A percentile compares a stretch with the other conserved stretches of the same genome.
Conservation (phyloP, 2,329 filamentous ascomycete species). For the Fusarium floridanum region DNA sequence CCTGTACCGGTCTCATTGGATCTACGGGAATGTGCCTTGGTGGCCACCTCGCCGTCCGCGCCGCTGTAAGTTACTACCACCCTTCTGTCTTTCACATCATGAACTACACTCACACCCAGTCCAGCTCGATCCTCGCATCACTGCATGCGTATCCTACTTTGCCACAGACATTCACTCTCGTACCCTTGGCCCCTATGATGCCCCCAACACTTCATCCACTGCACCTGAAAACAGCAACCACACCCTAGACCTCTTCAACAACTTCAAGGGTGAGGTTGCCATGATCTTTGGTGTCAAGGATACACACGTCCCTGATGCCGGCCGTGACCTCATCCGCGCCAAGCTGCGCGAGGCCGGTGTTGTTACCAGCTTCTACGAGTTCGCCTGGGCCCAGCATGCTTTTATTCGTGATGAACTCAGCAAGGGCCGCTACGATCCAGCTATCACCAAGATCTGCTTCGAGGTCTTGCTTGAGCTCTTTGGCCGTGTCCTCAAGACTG, state of each 20-base stretch:
- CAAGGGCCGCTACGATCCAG: conserved; percentile 94
- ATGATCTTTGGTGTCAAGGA: conserved; percentile 95
- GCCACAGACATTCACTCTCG: conserved; percentile 89
- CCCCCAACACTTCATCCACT: conserved; percentile 61
- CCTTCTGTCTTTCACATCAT: neutral
- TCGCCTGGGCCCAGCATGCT: conserved; percentile 93
- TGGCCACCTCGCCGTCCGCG: conserved; percentile 81
- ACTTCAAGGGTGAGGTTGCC: conserved; percentile 84
- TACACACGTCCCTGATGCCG: conserved; percentile 86
- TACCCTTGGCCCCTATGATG: conserved; percentile 74
- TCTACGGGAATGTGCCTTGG: conserved; percentile 93
- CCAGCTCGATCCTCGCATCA: conserved; percentile 79
- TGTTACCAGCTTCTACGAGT: conserved; percentile 86
- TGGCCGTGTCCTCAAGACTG: conserved; percentile 79
- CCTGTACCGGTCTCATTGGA: conserved; percentile 85
- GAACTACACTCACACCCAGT: conserved; percentile 5
- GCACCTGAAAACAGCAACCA: conserved; percentile 59
- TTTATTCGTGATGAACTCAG: conserved; percentile 94
- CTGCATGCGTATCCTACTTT: conserved; percentile 87
- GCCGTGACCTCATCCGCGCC: conserved; percentile 84
- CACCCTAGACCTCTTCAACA: conserved; percentile 67
- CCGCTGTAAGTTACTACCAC: conserved; percentile 58
- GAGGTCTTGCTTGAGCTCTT: conserved; percentile 92
- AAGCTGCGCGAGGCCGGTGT: conserved; percentile 83
- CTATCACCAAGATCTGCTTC: conserved; percentile 88